Base-by-base conservation (phyloP, 805 yeast genomes). In the Candida sithepensis region DNA sequence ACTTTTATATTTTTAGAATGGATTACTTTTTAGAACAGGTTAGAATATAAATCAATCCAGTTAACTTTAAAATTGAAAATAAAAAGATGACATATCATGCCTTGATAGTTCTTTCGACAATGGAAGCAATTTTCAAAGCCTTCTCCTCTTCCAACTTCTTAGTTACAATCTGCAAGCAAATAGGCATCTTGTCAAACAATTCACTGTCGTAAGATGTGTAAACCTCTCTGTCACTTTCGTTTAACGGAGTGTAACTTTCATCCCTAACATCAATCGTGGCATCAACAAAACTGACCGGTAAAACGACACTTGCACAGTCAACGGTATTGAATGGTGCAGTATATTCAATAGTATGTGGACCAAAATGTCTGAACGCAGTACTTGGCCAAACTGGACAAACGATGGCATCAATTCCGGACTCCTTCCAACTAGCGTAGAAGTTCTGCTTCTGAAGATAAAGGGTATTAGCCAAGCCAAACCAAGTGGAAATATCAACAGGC, bases 91-190 rank as follows among this genome's bases (percentile, higher is more conserved):
- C 12, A 26, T 26, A 12, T 26, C 12, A 8, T 12, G 30, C 30
- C 12, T 26, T 26, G 12, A 26, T 26, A 26, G 30, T 12, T 26
- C 18, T 13, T 5, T 51, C 51, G 20, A 52, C 20, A 8, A 50
- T 34, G 18, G 45, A 24, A 12, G 63, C 55, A n/a, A 54, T 49
- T 3, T 33, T 28, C 9, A 58, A 24, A 12, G 55, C 78, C 58
- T 81, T 81, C 57, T 84, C 90, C 54, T 84, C 91, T 55, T 81
- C 76, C 18, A 73, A 68, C 45, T 79, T 72, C 48, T 72, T 71
- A n/a, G 85, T 81, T 3, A 83, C 79, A 26, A 85, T 66, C 62
- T 84, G 89, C n/a, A 85, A 65, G 18, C 82, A 78, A 13, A 80
- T 82, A 0, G 88, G 83, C 46, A 82, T 78, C 4, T 82, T 84